Evolutionary conservation across 345 rosid species (phyloP).

Genomic region (Euphorbia pulcherrima): DNA sequence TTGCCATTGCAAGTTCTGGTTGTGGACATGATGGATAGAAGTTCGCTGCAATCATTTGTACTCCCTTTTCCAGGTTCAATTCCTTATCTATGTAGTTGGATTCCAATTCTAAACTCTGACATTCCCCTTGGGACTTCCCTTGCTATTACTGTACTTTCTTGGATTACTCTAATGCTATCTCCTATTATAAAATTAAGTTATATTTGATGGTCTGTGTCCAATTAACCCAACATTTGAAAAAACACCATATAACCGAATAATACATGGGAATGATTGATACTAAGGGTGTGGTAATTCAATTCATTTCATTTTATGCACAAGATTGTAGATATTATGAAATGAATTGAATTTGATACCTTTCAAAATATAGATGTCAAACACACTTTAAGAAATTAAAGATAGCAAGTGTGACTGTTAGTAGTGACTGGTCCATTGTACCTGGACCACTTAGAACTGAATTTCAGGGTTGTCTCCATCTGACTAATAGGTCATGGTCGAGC

Average conservation of each 20-base stretch:
- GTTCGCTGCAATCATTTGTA: conserved; percentile 29
- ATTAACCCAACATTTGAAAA: background rate
- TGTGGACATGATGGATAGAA: conserved; percentile 53
- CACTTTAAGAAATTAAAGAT: no score
- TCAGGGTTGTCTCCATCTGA: no score
- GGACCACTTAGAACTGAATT: no score
- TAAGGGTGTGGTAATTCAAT: no score
- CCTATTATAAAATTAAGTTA: conserved; percentile 21
- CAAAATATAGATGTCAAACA: no score
- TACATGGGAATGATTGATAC: background rate
- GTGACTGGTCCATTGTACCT: no score
- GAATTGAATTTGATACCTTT: no score
- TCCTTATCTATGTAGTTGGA: conserved; percentile 25
- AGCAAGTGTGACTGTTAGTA: no score
- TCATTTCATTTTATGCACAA: no score
- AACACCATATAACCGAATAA: background rate
- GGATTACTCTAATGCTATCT: conserved; percentile 30
- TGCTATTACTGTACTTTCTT: conserved; percentile 28
- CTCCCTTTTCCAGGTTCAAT: conserved; percentile 27
- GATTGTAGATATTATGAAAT: no score
- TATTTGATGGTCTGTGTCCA: background rate
- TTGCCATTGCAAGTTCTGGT: conserved; percentile 55
- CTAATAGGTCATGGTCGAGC: no score
- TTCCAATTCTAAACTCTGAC: conserved; percentile 49
- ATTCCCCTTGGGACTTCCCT: conserved; percentile 37